Evolutionary conservation across 352 stramenopile genomes (phyloP), one percentile per base, ranked within the genome.

Genomic region (Globisporangium polare): DNA sequence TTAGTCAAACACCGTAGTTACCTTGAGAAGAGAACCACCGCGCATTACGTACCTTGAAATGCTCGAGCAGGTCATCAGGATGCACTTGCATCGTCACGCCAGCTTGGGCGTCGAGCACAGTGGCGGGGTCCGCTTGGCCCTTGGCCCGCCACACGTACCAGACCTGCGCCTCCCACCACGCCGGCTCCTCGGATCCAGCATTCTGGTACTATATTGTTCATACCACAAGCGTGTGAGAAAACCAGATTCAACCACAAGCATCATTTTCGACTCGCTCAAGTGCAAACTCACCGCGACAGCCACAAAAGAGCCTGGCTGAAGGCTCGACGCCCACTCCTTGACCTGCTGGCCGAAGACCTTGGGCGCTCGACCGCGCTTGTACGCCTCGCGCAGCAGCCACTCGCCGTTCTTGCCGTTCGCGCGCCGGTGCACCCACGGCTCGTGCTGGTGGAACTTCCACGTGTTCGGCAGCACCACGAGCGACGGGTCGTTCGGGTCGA

Each of bases 101-200:
- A 12, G 65, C 78, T 37, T 80, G 59, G 3, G 80, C 53, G 27
- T 90, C 80, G 37, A 77, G 87, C 13, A 87, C 80, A 10, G 68
- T 66, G 9, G 73, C 75, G 27, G 83, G 78, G 17, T 79, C 78
- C 87, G 12, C 15, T 37, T 78, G 75, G 5, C 81, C 83, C 17
- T 86, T 77, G 9, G 77, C 77, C 47, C 78, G 73, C 85, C 85
- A 94, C 10, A 87, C 61, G 58, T 94, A 92, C 85, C 85, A 94
- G n/a, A 83, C 83, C 59, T 94, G 85, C 1, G 85, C 85, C 56
- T 94, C 83, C 85, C 85, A 94, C 82, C 82, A 94, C 24, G 70
- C 77, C 0, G 78, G 69, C 51, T 94, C 79, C 1, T 70, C 54
- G 2, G 78, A 84, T n/a, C 73, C 84, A 47, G 67, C 65, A 45